Conservation (phyloP, 352 stramenopile genomes). For the Globisporangium abappressorium region DNA sequence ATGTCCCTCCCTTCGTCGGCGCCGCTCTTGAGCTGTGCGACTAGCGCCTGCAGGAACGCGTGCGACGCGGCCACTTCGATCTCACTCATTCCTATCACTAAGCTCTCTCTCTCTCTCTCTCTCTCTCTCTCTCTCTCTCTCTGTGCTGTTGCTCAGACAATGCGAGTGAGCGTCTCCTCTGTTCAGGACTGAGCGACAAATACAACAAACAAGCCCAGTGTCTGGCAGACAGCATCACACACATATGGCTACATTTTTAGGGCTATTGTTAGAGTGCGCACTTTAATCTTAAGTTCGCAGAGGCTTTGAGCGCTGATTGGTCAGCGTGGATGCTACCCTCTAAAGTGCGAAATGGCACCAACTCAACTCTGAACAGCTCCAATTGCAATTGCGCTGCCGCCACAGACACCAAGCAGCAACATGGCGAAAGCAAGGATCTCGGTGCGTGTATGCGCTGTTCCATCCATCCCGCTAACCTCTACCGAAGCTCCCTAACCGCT, state of each 20-base stretch:
- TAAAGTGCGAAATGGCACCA: conserved; percentile 17
- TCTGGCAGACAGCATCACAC: too few relatives aligned
- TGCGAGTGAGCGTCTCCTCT: neutral
- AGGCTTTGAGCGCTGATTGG: conserved; percentile 3
- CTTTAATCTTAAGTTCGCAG: neutral
- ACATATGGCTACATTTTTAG: conserved; percentile 4
- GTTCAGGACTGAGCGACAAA: neutral
- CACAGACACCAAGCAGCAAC: neutral
- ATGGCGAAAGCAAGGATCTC: conserved; percentile 8
- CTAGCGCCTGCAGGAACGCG: conserved; percentile 39
- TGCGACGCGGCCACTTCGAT: conserved; percentile 34
- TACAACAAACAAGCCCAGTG: neutral
- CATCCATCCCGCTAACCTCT: too few relatives aligned
- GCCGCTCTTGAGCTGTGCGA: conserved; percentile 31
- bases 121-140: neutral
- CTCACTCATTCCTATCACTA: conserved; percentile 12
- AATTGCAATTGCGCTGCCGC: neutral
- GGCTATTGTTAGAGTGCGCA: conserved; percentile 4
- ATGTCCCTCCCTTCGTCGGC: conserved; percentile 30
- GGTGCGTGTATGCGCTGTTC: neutral
- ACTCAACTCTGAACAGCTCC: neutral
- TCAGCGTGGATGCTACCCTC: neutral
- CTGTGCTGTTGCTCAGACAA: too few relatives aligned
- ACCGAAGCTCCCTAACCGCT: too few relatives aligned
- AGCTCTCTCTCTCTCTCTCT: neutral